phyloP scores from a whole-genome alignment of 2,329 filamentous ascomycete species.

The Chrysoporthe austroafricana region DNA sequence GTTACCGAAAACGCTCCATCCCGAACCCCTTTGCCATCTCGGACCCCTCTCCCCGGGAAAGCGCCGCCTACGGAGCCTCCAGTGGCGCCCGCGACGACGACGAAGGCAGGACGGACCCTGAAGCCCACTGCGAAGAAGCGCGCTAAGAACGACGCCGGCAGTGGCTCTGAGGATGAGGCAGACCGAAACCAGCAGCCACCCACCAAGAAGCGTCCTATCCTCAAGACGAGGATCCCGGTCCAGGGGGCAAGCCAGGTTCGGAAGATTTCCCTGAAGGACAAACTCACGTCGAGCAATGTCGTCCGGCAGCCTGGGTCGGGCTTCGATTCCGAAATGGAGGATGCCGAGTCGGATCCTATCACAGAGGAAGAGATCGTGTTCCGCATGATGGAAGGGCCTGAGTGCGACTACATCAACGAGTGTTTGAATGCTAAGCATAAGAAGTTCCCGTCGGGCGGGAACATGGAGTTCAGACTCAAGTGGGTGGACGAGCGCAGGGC shows the following conservation, averaged over 20 bases:
- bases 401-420: conserved; percentile 75
- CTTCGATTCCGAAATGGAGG: conserved; percentile 95
- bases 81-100: conserved; percentile 36
- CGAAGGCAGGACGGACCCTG: conserved; percentile 62
- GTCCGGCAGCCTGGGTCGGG: conserved; percentile 79
- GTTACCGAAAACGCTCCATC: conserved; percentile 26
- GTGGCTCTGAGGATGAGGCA: conserved; percentile 44
- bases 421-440: conserved; percentile 24
- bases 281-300: conserved; percentile 26
- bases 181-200: conserved; percentile 25
- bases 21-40: conserved; percentile 27
- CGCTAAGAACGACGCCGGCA: conserved; percentile 57
- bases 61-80: conserved; percentile 36
- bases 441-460: conserved; percentile 55
- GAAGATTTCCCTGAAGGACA: conserved; percentile 51
- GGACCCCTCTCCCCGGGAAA: conserved; percentile 38
- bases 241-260: conserved; percentile 34
- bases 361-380: conserved; percentile 90
- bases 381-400: conserved; percentile 83
- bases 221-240: conserved; percentile 41
- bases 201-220: conserved; percentile 34
- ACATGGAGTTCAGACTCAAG: conserved; percentile 78
- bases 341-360: conserved; percentile 82
- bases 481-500: conserved; percentile 82
- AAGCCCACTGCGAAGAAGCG: conserved; percentile 69